These are phyloP conservation scores for Suillus americanus DNA, from an alignment of 768 basidiomycete genomes.

Conservation along the genomic window DNA sequence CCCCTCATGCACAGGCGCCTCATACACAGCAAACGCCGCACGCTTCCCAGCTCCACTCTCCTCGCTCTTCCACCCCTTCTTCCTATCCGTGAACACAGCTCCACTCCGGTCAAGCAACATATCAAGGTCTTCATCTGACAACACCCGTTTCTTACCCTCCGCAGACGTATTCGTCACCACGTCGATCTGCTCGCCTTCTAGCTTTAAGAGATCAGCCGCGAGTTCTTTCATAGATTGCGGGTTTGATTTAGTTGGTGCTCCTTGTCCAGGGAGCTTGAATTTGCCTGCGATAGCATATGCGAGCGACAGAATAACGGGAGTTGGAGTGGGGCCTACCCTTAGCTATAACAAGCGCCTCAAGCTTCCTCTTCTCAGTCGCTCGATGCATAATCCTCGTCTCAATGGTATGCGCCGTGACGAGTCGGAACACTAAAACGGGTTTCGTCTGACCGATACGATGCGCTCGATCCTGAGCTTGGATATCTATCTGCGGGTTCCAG, in stretches of 20 bases:
- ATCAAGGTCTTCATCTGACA: slow-evolving; percentile 81
- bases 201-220: slow-evolving; percentile 70
- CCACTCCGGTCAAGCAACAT: slow-evolving; percentile 78
- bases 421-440: slow-evolving; percentile 86
- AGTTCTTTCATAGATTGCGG: slow-evolving; percentile 75
- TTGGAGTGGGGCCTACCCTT: slow-evolving; percentile 51
- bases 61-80: slow-evolving; percentile 69
- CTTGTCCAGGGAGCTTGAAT: slow-evolving; percentile 73
- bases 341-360: slow-evolving; percentile 94
- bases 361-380: slow-evolving; percentile 82
- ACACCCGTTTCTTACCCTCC: slow-evolving; percentile 66
- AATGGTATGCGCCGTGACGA: slow-evolving; percentile 85
- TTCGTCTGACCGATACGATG: slow-evolving; percentile 95
- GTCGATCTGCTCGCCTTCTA: slow-evolving; percentile 89
- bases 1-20: slow-evolving; percentile 60
- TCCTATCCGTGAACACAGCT: slow-evolving; percentile 68
- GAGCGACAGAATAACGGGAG: background rate
- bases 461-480: slow-evolving; percentile 93
- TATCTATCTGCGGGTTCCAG: slow-evolving; percentile 89
- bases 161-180: slow-evolving; percentile 71
- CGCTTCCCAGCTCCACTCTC: slow-evolving; percentile 30
- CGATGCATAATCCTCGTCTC: slow-evolving; percentile 90
- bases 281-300: slow-evolving; percentile 55
- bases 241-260: slow-evolving; percentile 43
- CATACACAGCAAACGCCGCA: slow-evolving; percentile 77